Base-by-base conservation (phyloP, 768 basidiomycete genomes). In the Naganishia randhawae region DNA sequence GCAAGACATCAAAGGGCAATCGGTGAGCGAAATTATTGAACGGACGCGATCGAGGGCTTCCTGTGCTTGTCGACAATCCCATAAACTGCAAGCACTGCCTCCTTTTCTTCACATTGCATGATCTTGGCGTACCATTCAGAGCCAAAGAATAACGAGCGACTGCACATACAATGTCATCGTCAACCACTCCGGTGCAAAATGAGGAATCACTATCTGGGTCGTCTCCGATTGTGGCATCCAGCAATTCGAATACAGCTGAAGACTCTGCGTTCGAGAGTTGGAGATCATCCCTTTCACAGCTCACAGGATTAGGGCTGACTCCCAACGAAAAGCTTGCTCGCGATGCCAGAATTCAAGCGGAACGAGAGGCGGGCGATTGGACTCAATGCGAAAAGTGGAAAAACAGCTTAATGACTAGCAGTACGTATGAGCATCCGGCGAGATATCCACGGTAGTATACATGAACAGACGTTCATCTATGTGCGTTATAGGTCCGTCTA, bases 381-480 rank as follows among this genome's bases (percentile, higher is more conserved):
- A 73, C 81, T 63, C 33, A 69, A 51, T 92, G 90, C 78, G 88
- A 91, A 77, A 84, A 85, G 80, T 86, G 84, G 81, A 90, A 89
- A 77, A 80, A 81, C 42, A 85, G 87, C 63, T 78, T 91, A 42
- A 84, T 89, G 83, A 82, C 85, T 66, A 85, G 84, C 75, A 90
- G 90, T 90, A 70, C 71, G 88, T 84, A 35, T 29, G 54, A 29
- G 31, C 33, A 3, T 25, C n/a, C 11, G 22, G 54, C 3, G 39
- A 31, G 52, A 52, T 9, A 35, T 19, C 41, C n/a, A n/a, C n/a
- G n/a, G n/a, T n/a, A n/a, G n/a, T n/a, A n/a, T n/a, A n/a, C n/a
- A n/a, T n/a, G n/a, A n/a, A n/a, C n/a, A n/a, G n/a, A n/a, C n/a
- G n/a, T n/a, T n/a, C n/a, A n/a, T n/a, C n/a, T n/a, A n/a, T 48